Percentiles rank a stretch among this genome's conserved stretches.
These are phyloP conservation scores for Vitis vinifera DNA, from an alignment of 164 flowering plant species.

Conservation along the genomic window ASM3070453v1 NC_081814.1:9786501-9787000, in stretches of 20 bases:
- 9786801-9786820: slow-evolving; percentile 65
- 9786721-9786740: slow-evolving; percentile 19
- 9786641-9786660: slow-evolving; percentile 13
- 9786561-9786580: slow-evolving; percentile 12
- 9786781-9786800: slow-evolving; percentile 66
- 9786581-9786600: slow-evolving; percentile 16
- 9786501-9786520: slow-evolving; percentile 19
- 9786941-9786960: slow-evolving; percentile 42
- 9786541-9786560: slow-evolving; percentile 21
- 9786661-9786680: slow-evolving; percentile 15
- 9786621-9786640: slow-evolving; percentile 15
- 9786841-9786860: slow-evolving; percentile 36
- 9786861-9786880: slow-evolving; percentile 31
- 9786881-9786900: slow-evolving; percentile 34
- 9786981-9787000: slow-evolving; percentile 26
- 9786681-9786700: slow-evolving; percentile 28
- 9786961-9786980: slow-evolving; percentile 21
- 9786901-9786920: slow-evolving; percentile 30
- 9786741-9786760: slow-evolving; percentile 34
- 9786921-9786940: slow-evolving; percentile 31
- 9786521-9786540: slow-evolving; percentile 26
- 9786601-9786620: slow-evolving; percentile 7
- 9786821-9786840: slow-evolving; percentile 38
- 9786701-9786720: slow-evolving; percentile 19
- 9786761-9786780: slow-evolving; percentile 7